phyloP scores from a whole-genome alignment of 2,329 filamentous ascomycete species.

The Aspergillus unguis region DNA sequence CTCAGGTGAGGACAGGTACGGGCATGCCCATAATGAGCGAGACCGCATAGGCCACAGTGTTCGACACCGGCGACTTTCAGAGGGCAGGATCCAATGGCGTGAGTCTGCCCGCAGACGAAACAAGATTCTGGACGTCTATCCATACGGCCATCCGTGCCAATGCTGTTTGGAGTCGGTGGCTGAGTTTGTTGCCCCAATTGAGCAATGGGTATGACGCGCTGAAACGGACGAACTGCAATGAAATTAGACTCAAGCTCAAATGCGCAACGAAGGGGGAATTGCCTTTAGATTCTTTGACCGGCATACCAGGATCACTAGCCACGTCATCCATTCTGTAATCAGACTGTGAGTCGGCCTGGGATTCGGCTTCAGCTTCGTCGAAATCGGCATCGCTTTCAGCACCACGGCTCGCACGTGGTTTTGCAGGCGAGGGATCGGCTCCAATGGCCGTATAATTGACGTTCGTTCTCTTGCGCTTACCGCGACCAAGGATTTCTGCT shows the following conservation, averaged over 20 bases:
- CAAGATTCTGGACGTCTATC: slow-evolving; percentile 38
- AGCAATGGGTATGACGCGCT: slow-evolving; percentile 27
- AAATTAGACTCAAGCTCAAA: slow-evolving; percentile 10
- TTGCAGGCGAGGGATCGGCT: slow-evolving; percentile 21
- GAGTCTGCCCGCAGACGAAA: slow-evolving; percentile 52
- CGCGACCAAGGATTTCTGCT: slow-evolving; percentile 76
- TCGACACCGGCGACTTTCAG: slow-evolving; percentile 59
- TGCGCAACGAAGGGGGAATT: not conserved
- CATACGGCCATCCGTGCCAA: slow-evolving; percentile 19
- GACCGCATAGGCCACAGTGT: slow-evolving; percentile 62
- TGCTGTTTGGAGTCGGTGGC: not conserved
- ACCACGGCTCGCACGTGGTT: slow-evolving; percentile 16
- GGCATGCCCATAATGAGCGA: slow-evolving; percentile 56
- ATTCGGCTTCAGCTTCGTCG: slow-evolving; percentile 28
- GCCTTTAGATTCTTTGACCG: slow-evolving; percentile 21
- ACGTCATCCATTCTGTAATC: slow-evolving; percentile 22
- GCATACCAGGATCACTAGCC: slow-evolving; percentile 25
- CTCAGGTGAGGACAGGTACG: slow-evolving; percentile 61
- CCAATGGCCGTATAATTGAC: slow-evolving; percentile 30
- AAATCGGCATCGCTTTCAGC: slow-evolving; percentile 34
- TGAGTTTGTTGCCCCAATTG: slow-evolving; percentile 14
- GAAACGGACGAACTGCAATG: slow-evolving; percentile 35
- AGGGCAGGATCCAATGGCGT: slow-evolving; percentile 58
- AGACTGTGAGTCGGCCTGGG: slow-evolving; percentile 9
- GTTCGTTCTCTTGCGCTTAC: slow-evolving; percentile 68